Conservation (phyloP, 2,329 filamentous ascomycete genomes). For the Ceratocystis harringtonii region DNA sequence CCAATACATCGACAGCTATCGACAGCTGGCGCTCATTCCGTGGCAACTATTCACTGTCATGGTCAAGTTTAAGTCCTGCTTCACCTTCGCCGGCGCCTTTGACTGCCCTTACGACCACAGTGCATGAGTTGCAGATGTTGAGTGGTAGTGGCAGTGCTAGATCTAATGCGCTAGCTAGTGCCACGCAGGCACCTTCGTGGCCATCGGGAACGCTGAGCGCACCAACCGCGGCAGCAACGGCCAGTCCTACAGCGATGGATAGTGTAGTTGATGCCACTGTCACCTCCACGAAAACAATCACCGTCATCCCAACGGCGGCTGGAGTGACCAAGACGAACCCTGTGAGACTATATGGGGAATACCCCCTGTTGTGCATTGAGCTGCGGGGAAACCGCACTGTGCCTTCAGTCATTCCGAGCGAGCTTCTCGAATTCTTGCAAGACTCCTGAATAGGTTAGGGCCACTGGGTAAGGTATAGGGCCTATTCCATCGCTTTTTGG, state of each 20-base stretch:
- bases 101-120: background rate
- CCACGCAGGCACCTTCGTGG: constrained; percentile 12
- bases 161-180: background rate
- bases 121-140: background rate
- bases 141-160: background rate
- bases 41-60: constrained; percentile 9
- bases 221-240: constrained; percentile 1
- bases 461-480: background rate
- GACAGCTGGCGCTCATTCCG: constrained; percentile 5
- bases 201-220: constrained; percentile 4
- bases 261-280: background rate
- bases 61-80: constrained; percentile 3
- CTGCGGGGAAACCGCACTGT: constrained; percentile 2
- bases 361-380: constrained; percentile 14
- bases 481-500: background rate
- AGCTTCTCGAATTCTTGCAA: constrained; percentile 13
- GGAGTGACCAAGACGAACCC: background rate
- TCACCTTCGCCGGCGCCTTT: background rate
- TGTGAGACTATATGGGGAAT: constrained; percentile 13
- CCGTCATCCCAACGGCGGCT: background rate
- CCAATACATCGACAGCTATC: background rate
- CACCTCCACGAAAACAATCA: background rate
- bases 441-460: background rate
- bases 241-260: background rate
- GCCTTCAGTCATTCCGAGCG: constrained; percentile 4